Evolutionary conservation across 1,139 yeast species (phyloP), one percentile per base, ranked within the genome.

Genomic region (Tardiomyces depauwii): DNA sequence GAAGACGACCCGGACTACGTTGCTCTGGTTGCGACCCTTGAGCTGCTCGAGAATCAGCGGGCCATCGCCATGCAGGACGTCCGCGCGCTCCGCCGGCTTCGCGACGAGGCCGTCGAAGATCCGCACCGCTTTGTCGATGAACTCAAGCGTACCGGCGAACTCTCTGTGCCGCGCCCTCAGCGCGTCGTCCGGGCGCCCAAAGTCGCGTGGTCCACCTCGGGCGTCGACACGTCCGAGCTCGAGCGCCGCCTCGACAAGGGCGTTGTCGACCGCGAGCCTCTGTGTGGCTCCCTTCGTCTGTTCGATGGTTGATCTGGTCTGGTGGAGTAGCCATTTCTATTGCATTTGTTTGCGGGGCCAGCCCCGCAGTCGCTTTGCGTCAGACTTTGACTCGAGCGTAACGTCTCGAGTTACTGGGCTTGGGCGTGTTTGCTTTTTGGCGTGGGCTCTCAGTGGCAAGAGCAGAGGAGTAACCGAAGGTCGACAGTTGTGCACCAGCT

Each of bases 1-100:
- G 49, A 49, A 14, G 40, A 45, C 28, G 60, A 60, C 47, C 51
- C 62, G 2, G 65, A 61, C 47, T 61, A 61, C 48, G 55, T 61
- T 39, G 65, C 65, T n/a, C 52, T 61, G 36, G 44, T 55, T 12
- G 55, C 64, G 2, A 57, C 65, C 3, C 52, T 61, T 12, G 51
- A 55, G 16, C 47, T 61, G 42, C 54, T 61, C 18, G 46, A 50
- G 7, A 45, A 54, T 5, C 65, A 61, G 47, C 54, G 56, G 18
- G 43, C 45, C 13, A 45, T 48, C 6, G 62, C 64, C 7, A 40
- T 48, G 19, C 48, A 53, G 11, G 65, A 61, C 42, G 52, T 61
- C 12, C 51, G 51, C 14, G 47, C 45, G 38, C 52, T 61, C 32
- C 53, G 55, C 36, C 44, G 48, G 25, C 52, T 61, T 27, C 57